These are phyloP conservation scores for Venturia pyrina DNA, from an alignment of 2,329 filamentous ascomycete species.

Conservation along the genomic window DNA sequence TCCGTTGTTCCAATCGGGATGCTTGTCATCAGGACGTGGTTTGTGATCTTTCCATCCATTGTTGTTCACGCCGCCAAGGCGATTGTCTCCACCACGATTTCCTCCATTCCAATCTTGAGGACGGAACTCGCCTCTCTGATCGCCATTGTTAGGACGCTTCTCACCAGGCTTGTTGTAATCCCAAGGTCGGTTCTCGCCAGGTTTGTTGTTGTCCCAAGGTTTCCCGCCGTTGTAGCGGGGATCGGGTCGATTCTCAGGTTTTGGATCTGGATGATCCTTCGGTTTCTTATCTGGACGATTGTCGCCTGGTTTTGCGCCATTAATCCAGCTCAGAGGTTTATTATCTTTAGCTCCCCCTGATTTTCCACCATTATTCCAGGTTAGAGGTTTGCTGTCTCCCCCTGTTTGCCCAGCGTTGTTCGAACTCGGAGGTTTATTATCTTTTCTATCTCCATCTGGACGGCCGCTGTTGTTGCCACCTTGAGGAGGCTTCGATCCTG, in stretches of 20 bases:
- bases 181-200: too few relatives aligned
- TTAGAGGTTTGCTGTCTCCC: neutral
- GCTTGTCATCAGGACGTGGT: neutral
- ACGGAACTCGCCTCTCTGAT: neutral
- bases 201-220: neutral
- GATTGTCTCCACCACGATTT: neutral
- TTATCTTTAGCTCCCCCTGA: neutral
- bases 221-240: neutral
- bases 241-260: neutral
- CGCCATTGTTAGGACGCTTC: neutral
- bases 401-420: neutral
- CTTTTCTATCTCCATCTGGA: neutral
- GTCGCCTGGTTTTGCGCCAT: neutral
- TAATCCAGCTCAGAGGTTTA: neutral
- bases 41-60: neutral
- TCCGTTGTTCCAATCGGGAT: conserved; percentile 6
- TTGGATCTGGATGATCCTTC: neutral
- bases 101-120: neutral
- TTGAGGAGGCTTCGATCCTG: neutral
- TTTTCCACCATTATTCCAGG: neutral
- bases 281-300: neutral
- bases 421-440: neutral
- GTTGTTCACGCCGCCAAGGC: neutral
- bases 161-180: neutral
- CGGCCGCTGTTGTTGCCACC: neutral